Base-by-base conservation (phyloP, 345 rosid genomes). In the Eucalyptus curtisii region DNA sequence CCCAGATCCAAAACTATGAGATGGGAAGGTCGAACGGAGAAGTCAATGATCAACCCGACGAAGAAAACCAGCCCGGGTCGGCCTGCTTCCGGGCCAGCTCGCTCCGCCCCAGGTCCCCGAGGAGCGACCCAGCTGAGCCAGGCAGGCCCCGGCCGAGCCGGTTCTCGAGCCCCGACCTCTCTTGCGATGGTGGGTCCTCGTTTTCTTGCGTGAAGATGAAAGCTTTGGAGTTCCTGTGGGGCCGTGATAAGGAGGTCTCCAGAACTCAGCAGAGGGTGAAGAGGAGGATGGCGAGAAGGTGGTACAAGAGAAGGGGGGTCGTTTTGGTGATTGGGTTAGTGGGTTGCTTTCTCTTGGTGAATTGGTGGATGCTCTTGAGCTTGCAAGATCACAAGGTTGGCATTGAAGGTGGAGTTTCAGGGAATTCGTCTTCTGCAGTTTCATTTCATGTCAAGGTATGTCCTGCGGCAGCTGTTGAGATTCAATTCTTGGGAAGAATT, bases 301-400 rank as follows among this genome's bases (percentile, higher is more conserved):
- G 97, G 96, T 90, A 92, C 88, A 92, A 92, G 55, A 92, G 86
- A 89, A 93, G 87, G 66, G 92, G 93, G 87, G 91, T 93, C 12
- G 88, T 93, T 13, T 92, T 87, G 52, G 87, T 92, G 88, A 88
- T 93, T 89, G 94, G 90, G 12, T 93, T 97, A 93, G 89, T 95
- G 82, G 94, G 89, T 82, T 93, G 95, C 89, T 97, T 95, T 90
- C 94, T 98, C 90, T 86, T 96, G 76, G 94, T 95, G 47, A 95
- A 97, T 91, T 95, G 96, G 95, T 93, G 94, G 86, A 94, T 97
- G 98, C 92, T 97, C 59, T 90, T 92, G 88, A 92, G 94, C 87
- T 93, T 98, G 42, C 97, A 95, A 61, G 95, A 92, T 88, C 92
- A 90, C 59, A 92, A 92, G 79, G 86, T 91, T 45, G 91, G 92